Evolutionary conservation across 768 basidiomycete species (phyloP), one percentile per base, ranked within the genome.

Genomic region (Pluteus cervinus): DNA sequence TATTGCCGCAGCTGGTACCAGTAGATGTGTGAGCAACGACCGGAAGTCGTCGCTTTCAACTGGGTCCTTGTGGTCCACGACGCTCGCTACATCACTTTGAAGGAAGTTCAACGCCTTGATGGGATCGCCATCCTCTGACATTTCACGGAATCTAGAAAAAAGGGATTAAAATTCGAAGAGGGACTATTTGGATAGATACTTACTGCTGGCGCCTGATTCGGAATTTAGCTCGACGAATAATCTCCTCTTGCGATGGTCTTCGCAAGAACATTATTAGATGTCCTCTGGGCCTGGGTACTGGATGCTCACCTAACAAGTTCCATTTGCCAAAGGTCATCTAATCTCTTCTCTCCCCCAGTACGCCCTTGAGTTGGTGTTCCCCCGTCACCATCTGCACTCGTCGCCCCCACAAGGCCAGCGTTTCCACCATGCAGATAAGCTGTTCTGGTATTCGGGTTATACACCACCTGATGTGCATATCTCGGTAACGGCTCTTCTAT

Each of bases 271-370:
- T n/a, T 5, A 28, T 2, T 21, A 43, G 4, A 8, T 30, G 25
- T 14, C 28, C 12, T 9, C 40, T 25, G 29, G 32, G 23, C 4
- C 3, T 22, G 32, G 0, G 17, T 8, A 21, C 11, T 6, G 31
- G 11, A 15, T n/a, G 47, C 72, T 24, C 41, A 86, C 86, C 85
- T 73, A 45, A 69, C 54, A 24, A 89, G 53, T 24, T 61, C 65
- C 79, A 87, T 81, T 54, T 64, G 68, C 86, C 87, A 90, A 44
- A 90, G 79, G 55, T 88, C 86, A 50, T 83, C 77, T 54, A 89
- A 46, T 41, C 84, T 63, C 40, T 55, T 64, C 46, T 76, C 73
- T 37, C 55, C 56, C 31, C 57, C 56, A 18, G 55, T 48, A 22
- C 40, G 33, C 11, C 24, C 25, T 29, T 29, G 40, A 24, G 35